Base-by-base conservation (phyloP, 1,284 basidiomycete genomes). In the Malassezia japonica region DNA sequence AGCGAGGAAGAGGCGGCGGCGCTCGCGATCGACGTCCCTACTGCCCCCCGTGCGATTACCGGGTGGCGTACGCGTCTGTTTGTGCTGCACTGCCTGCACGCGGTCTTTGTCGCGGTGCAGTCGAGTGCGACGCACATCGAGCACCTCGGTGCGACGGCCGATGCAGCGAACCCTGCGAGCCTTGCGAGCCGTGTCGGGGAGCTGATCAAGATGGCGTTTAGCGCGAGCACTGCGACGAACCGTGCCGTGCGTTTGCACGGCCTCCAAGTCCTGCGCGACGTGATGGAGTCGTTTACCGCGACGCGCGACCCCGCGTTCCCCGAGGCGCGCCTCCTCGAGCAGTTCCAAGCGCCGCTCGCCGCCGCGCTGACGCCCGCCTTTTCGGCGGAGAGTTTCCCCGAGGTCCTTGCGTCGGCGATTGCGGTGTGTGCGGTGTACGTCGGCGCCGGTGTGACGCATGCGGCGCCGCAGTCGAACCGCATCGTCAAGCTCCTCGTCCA, bases 321-420 rank as follows among this genome's bases (percentile, higher is more conserved):
- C 37, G 87, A 88, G 56, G 82, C 87, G 0, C 77, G 91, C 3
- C 77, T 99, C 1, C 79, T 99, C n/a, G 92, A 98, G 70, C 94
- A 99, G 73, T 87, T 95, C 73, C 92, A 98, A 75, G 94, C 94
- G 0, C 92, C 94, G 0, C 94, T 98, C 54, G 92, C 92, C 1
- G 89, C 94, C 2, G 94, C 94, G 0, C 79, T 98, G n/a, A 98
- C 91, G 0, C 92, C 94, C 0, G 91, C 92, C 0, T 98, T 98
- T 68, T 86, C 87, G 3, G 79, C 85, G 0, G 94, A 98, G 70
- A 88, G 90, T 1, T 89, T 90, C 1, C 91, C 92, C 0, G 92
- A 98, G 70, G 92, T 99, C 20, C 72, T 96, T 28, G 87, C 91
- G 0, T 83, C 85, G 13, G 92, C 91, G 0, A 83, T 98, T 20